phyloP scores from a whole-genome alignment of 129 eudicot genomes.

The Arctium lappa region DNA sequence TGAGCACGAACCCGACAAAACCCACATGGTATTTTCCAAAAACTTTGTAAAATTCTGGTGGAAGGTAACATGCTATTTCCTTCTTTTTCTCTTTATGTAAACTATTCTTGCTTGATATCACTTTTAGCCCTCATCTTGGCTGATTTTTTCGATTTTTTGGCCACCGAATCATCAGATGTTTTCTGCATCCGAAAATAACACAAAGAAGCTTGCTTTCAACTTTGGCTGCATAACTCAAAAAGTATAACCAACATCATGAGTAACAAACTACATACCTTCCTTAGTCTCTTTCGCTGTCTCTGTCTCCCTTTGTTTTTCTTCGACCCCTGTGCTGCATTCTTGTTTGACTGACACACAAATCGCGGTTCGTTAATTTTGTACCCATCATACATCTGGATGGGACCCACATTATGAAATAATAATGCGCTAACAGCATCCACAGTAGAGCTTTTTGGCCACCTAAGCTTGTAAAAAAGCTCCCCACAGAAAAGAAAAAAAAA shows the following conservation, averaged over 20 bases:
- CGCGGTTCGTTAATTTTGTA: background rate
- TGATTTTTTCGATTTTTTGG: slow-evolving; percentile 25
- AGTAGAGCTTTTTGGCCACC: background rate
- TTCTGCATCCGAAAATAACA: slow-evolving; percentile 33
- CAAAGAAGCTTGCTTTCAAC: background rate
- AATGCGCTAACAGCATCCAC: background rate
- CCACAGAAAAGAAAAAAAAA: no score
- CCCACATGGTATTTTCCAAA: background rate
- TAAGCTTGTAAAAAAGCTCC: background rate
- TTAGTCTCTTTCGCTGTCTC: slow-evolving; percentile 51
- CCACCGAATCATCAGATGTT: slow-evolving; percentile 17
- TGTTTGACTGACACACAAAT: slow-evolving; percentile 28
- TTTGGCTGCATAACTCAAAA: background rate
- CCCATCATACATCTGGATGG: background rate
- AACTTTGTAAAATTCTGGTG: background rate
- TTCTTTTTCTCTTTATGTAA: background rate
- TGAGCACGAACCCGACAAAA: background rate
- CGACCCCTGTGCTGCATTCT: slow-evolving; percentile 26
- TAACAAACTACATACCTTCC: slow-evolving; percentile 42
- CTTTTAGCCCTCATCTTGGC: slow-evolving; percentile 56
- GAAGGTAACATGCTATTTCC: background rate
- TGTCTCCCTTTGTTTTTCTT: slow-evolving; percentile 63
- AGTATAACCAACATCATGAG: background rate
- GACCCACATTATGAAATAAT: background rate
- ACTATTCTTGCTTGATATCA: slow-evolving; percentile 8